Evolutionary conservation across 2,329 filamentous ascomycete species (phyloP), one percentile per base, ranked within the genome.

Genomic region (Metarhizium robertsii): DNA sequence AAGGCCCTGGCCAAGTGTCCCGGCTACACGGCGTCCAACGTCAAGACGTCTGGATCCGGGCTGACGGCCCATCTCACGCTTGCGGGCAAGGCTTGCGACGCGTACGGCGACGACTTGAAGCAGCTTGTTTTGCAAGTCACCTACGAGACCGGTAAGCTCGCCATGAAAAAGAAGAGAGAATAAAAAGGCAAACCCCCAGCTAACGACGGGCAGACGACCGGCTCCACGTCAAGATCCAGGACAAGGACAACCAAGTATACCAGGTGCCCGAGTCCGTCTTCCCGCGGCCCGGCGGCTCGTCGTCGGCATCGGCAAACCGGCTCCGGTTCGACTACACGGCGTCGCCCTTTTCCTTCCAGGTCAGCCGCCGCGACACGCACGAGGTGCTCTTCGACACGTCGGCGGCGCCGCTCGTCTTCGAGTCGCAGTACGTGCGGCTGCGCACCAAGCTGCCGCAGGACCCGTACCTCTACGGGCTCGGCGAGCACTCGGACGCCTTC

Each of bases 391-490:
- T 92, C 47, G 85, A 92, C 62, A 88, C 87, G 0, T 82, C 83
- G 0, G 84, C 78, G 1, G 79, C 80, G 4, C 74, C 76, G 8
- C 72, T 94, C 11, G 75, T 94, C 47, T 94, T 91, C 62, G 85
- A 94, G 70, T 83, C 82, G 11, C 88, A 94, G 68, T 94, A 90
- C 63, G 70, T 94, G 29, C 81, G 85, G 20, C 75, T 92, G 57
- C 79, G 86, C 47, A 92, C 88, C 2, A 80, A 76, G 58, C 75
- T 94, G 11, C 88, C 89, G 0, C 69, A 80, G 1, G 74, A 83
- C 53, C 86, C 88, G 0, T 82, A 87, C 62, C 72, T 94, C 6
- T 94, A 94, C 65, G 89, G 90, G 0, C 76, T 92, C 2, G 89
- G 89, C 40, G 88, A 92, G 70, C 86, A 90, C 66, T 85, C 81